Evolutionary conservation across 805 yeast species (phyloP).

Genomic region (Starmerella stigmatis): DNA sequence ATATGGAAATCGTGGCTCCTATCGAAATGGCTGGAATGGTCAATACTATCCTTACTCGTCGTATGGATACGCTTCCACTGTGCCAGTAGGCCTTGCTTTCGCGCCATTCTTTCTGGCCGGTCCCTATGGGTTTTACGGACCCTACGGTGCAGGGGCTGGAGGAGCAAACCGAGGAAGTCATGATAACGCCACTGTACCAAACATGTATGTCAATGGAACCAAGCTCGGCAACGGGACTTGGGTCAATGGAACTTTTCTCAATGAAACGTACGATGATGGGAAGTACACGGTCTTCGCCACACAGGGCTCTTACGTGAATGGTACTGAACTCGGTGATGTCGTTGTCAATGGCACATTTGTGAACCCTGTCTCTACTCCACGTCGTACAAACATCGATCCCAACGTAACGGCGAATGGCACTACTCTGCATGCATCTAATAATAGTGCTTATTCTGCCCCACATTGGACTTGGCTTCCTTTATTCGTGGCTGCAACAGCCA

Average conservation of each 20-base stretch:
- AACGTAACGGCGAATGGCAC: conserved; percentile 15
- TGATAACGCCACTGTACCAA: conserved; percentile 6
- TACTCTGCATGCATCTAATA: background rate
- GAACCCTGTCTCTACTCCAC: background rate
- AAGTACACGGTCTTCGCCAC: background rate
- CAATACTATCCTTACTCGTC: conserved; percentile 8
- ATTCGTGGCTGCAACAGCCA: background rate
- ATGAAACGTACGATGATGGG: background rate
- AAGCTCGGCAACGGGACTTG: background rate
- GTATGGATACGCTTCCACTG: conserved; percentile 1
- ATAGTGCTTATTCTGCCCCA: background rate
- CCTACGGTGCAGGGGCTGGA: conserved; percentile 2
- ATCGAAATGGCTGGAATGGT: conserved; percentile 8
- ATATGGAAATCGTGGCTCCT: conserved; percentile 9
- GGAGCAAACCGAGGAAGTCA: background rate
- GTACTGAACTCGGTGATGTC: conserved; percentile 1
- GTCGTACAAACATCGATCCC: conserved; percentile 5
- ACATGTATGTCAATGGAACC: conserved; percentile 13
- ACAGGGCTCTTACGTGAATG: conserved; percentile 5
- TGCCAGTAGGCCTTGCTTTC: conserved; percentile 3
- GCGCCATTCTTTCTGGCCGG: conserved; percentile 13
- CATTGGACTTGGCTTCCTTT: background rate
- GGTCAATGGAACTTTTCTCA: conserved; percentile 11
- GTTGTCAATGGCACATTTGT: conserved; percentile 13
- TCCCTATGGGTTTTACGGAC: conserved; percentile 15